Percentiles rank a stretch among this genome's conserved stretches.
Conservation (phyloP, 768 basidiomycete genomes). For the Obba rivulosa region DNA sequence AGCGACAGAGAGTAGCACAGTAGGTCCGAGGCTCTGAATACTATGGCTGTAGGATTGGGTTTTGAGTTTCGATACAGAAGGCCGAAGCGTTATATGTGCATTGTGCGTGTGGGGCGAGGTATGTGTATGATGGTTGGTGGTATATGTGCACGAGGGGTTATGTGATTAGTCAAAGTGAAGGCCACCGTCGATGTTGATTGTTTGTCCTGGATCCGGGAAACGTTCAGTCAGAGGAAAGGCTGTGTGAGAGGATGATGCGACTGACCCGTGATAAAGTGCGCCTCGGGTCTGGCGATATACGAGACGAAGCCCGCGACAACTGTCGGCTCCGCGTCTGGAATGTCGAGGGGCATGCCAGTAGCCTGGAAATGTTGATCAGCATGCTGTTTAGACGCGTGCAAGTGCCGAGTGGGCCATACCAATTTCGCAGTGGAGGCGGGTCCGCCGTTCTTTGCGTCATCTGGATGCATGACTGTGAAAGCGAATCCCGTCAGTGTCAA, state of each 20-base stretch:
- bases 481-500: too few relatives aligned
- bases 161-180: not conserved
- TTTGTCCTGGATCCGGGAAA: not conserved
- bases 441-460: constrained; percentile 9
- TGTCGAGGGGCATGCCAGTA: not conserved
- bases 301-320: constrained; percentile 10
- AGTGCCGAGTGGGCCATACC: not conserved
- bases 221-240: not conserved
- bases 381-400: not conserved
- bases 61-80: too few relatives aligned
- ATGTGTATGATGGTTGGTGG: too few relatives aligned
- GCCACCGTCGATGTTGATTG: not conserved
- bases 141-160: too few relatives aligned
- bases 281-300: constrained; percentile 11
- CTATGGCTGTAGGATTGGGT: too few relatives aligned
- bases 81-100: too few relatives aligned
- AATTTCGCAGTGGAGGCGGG: constrained; percentile 1
- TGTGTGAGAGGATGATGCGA: not conserved
- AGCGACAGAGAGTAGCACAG: too few relatives aligned
- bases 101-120: too few relatives aligned
- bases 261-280: constrained; percentile 9
- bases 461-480: not conserved
- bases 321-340: not conserved
- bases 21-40: too few relatives aligned
- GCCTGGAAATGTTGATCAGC: not conserved